A percentile compares a stretch with the other conserved stretches of the same genome.
Conservation (phyloP, 208 protist species). For the Acanthamoeba royreba region DNA sequence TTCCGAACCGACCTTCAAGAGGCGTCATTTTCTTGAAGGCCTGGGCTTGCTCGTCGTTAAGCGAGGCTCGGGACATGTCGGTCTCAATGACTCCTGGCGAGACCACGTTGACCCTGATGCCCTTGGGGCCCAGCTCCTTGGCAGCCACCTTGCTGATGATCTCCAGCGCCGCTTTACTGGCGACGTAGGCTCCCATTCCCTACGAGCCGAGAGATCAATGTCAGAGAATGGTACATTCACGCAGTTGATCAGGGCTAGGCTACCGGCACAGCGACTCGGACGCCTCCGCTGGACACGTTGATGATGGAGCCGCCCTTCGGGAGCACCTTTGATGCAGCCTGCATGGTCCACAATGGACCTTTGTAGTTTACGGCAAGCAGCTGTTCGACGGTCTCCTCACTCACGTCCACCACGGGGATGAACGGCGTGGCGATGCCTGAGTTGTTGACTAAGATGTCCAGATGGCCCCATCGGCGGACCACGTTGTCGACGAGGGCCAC, state of each 20-base stretch:
- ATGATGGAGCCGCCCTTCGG: background rate
- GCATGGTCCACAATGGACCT: background rate
- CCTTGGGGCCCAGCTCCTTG: background rate
- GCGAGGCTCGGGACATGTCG: background rate
- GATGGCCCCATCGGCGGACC: background rate
- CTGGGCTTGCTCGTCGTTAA: background rate
- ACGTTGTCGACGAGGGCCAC: background rate
- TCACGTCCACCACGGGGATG: background rate
- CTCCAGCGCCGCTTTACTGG: background rate
- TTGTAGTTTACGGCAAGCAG: background rate
- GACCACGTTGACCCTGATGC: conserved; percentile 14
- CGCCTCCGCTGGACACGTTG: background rate
- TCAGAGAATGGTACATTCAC: background rate
- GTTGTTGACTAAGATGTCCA: background rate
- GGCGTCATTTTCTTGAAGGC: background rate
- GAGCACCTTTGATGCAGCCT: background rate
- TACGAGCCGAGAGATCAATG: too few species aligned
- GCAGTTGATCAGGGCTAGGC: background rate
- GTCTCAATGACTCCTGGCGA: background rate
- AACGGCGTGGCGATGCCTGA: background rate
- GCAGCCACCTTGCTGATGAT: background rate
- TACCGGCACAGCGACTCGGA: background rate
- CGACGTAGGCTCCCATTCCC: background rate
- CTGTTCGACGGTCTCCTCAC: background rate
- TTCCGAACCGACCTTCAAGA: background rate